A percentile compares a stretch with the other conserved stretches of the same genome.
Conservation (phyloP, 2,329 filamentous ascomycete species). For the Cytospora piceicola region DNA sequence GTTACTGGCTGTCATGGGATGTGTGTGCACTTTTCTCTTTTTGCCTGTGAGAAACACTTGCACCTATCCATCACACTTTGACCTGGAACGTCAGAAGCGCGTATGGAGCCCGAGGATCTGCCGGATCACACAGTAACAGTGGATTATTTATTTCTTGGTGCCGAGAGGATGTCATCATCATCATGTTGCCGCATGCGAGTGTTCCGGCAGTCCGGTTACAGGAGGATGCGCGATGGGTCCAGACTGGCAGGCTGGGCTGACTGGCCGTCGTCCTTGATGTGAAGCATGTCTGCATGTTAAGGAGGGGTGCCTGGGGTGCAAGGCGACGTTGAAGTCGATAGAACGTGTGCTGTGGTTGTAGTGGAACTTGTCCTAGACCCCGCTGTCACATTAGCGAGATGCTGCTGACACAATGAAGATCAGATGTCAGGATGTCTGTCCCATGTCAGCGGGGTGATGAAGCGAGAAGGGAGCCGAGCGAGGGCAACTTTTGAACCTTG, state of each 20-base stretch:
- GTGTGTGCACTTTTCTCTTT: no score
- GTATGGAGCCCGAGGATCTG: background rate
- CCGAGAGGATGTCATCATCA: background rate
- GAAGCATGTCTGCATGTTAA: no score
- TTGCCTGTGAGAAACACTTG: no score
- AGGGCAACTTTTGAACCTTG: background rate
- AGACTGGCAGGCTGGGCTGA: constrained; percentile 1
- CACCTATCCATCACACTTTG: no score
- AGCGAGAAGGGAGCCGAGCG: no score
- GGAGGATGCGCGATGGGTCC: background rate
- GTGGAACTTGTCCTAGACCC: constrained; percentile 3
- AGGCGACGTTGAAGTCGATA: constrained; percentile 28
- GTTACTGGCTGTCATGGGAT: constrained; percentile 14
- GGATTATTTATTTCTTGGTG: background rate
- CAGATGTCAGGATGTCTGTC: no score
- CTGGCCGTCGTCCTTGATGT: background rate
- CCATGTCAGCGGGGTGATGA: no score
- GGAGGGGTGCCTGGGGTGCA: background rate
- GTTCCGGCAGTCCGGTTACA: no score
- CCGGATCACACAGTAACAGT: constrained; percentile 1
- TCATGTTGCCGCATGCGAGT: no score
- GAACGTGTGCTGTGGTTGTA: constrained; percentile 24
- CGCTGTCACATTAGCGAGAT: constrained; percentile 12
- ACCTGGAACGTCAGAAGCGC: no score
- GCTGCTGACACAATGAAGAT: background rate